Base-by-base conservation (phyloP, 176 grass and related monocot genomes). In the Phyllostachys edulis region DNA sequence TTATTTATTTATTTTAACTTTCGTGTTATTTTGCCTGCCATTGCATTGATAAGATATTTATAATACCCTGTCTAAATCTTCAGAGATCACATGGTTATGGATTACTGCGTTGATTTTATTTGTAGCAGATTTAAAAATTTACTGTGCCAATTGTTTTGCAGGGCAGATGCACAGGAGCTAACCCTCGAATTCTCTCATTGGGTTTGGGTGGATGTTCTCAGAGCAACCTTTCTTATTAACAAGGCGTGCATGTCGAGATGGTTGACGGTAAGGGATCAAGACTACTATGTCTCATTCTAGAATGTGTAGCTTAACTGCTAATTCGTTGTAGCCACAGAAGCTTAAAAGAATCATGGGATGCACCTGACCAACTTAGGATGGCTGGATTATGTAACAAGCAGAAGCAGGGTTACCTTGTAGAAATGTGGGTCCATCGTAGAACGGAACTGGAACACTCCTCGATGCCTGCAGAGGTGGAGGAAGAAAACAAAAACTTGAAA, bases 361-460 rank as follows among this genome's bases (percentile, higher is more conserved):
- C 5, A 72, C 39, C n/a, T 55, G 42, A 68, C 26, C 36, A 20
- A 73, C 26, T n/a, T 66, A 47, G 34, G 26, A 20, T 34, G 3
- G 36, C 24, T 74, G 24, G 23, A 52, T 37, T 63, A 74, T 12
- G 20, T 18, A 26, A 34, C 29, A 45, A 54, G 40, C 54, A 74
- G 26, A 38, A 61, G 40, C 54, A 74, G 36, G 21, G 32, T 89
- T 91, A 97, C 95, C 95, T 73, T 89, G 86, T 52, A 86, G 77
- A 84, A 92, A 97, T 49, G 73, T 71, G 15, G 55, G 60, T 46
- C 82, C 88, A 62, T 97, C 86, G 0, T 91, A 94, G 73, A 86
- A 88, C 24, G 88, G 90, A 86, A 92, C 87, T 7, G 90, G 94
- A 36, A 87, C 88, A 81, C 84, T 92, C 52, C 86, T 89, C 17